Evolutionary conservation across 1,284 basidiomycete species (phyloP), one percentile per base, ranked within the genome.

Genomic region (Uromyces viciae-fabae): DNA sequence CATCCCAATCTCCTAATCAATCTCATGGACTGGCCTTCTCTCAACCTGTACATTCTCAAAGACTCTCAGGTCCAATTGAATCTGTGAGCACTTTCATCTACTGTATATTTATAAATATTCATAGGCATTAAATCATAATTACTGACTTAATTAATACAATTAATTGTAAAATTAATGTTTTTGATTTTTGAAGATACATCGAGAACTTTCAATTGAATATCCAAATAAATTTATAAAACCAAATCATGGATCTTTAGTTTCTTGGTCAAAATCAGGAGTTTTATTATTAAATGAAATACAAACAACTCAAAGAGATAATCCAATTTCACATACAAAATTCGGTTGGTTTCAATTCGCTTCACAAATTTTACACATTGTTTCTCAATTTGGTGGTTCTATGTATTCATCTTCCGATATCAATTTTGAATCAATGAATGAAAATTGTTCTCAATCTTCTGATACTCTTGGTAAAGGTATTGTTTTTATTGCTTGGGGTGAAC

Each of bases 1-100:
- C 72, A 1, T 49, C 4, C 42, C 2, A 1, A 14, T 40, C 7
- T 52, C 22, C 52, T 43, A 15, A 31, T 33, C 43, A 42, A 25
- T 4, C 79, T 11, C 69, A 74, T 31, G 79, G 79, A 40, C 36
- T 81, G 17, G 71, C 79, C n/a, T 81, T 66, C 60, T 81, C 79
- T 4, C 77, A 80, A 36, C 60, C 56, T 1, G 43, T 52, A 19
- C 22, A 33, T 33, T 60, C 38, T 60, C 38, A 36, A 0, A 31
- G 38, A 22, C 17, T 74, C 5, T 74, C 68, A n/a, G 71, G 79
- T 19, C 14, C 79, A 1, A 81, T 81, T 5, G 17, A 15, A 40
- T 49, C 36, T 38, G 79, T 81, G 19, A 64, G 58, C 73, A 1
- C 0, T 54, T 72, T n/a, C 25, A 14, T 54, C 33, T 40, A 9